phyloP scores from a whole-genome alignment of 208 protist genomes.

The Leishmania tropica region DNA sequence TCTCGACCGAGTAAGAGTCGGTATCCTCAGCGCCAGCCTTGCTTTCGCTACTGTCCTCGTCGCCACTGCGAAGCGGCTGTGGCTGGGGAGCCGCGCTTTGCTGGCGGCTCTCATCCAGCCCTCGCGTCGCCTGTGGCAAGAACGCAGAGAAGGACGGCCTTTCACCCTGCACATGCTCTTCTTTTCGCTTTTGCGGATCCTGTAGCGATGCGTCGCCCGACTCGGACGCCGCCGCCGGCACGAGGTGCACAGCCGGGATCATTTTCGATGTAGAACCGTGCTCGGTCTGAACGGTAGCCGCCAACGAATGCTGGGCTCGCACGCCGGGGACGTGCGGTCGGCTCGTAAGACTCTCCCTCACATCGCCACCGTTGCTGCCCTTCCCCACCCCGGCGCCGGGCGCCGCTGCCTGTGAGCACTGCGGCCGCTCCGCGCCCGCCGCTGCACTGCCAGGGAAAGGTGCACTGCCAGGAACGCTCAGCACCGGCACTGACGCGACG shows the following conservation, averaged over 20 bases:
- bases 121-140: neutral
- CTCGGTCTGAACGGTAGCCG: neutral
- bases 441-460: neutral
- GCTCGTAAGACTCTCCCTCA: neutral
- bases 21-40: neutral
- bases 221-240: constrained; percentile 9
- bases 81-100: neutral
- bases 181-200: neutral
- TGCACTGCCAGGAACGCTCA: neutral
- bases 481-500: constrained; percentile 4
- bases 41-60: neutral
- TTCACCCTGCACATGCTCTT: neutral
- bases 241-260: constrained; percentile 31
- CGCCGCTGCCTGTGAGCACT: neutral
- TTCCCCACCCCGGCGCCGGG: neutral
- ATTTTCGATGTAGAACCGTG: constrained; percentile 1
- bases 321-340: neutral
- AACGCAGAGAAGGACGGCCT: neutral
- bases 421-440: constrained; percentile 5
- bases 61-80: neutral
- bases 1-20: neutral
- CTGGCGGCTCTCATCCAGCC: neutral
- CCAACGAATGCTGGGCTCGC: neutral
- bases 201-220: neutral
- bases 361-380: neutral